Evolutionary conservation across 2,329 filamentous ascomycete species (phyloP).

Genomic region (Penicillium decumbens): DNA sequence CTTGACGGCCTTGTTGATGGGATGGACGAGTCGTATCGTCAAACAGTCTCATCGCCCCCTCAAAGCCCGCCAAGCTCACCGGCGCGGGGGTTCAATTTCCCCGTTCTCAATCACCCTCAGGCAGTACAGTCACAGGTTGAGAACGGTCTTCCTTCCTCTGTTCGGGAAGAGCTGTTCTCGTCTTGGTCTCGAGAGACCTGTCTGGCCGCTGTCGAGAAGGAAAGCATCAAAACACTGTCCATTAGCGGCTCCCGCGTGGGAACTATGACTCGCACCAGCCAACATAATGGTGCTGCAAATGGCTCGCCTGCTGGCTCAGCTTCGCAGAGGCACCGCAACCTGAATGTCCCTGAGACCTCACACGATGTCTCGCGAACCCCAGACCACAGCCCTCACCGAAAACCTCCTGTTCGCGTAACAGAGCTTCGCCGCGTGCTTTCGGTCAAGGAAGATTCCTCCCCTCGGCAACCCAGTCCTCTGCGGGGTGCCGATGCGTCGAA

Average conservation of each 20-base stretch:
- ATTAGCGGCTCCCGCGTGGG: constrained; percentile 69
- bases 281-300: constrained; percentile 29
- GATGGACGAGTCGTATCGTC: constrained; percentile 67
- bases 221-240: constrained; percentile 67
- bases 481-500: constrained; percentile 35
- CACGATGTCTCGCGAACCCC: constrained; percentile 34
- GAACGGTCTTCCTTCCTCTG: constrained; percentile 59
- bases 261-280: constrained; percentile 41
- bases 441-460: constrained; percentile 33
- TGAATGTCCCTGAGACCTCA: constrained; percentile 37
- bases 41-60: constrained; percentile 58
- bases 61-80: constrained; percentile 68
- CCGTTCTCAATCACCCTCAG: constrained; percentile 52
- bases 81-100: constrained; percentile 58
- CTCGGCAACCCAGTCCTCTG: constrained; percentile 41
- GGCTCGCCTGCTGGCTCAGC: constrained; percentile 29
- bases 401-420: constrained; percentile 46
- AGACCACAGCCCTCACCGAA: constrained; percentile 38
- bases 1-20: constrained; percentile 66
- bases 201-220: constrained; percentile 61
- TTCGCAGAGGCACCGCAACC: constrained; percentile 31
- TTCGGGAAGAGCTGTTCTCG: constrained; percentile 70
- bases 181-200: constrained; percentile 76
- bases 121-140: constrained; percentile 37
- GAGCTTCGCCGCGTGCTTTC: constrained; percentile 48